phyloP scores from a whole-genome alignment of 1,284 basidiomycete species.

The Leucoagaricus sp. region DNA sequence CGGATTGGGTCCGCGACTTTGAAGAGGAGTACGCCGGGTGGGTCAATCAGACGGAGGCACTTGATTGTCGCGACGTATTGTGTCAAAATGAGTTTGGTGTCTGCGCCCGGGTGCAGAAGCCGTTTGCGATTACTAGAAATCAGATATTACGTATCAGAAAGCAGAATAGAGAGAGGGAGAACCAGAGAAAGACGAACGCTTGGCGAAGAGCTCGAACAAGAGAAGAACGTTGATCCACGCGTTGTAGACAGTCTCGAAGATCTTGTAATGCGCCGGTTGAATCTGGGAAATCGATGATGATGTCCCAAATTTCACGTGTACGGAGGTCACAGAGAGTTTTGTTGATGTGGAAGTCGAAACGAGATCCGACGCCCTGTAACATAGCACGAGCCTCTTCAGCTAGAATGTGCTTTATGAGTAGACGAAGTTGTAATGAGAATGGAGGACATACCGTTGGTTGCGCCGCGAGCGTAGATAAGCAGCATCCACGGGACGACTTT shows the following conservation, averaged over 20 bases:
- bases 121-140: conserved; percentile 74
- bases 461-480: conserved; percentile 71
- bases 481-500: conserved; percentile 85
- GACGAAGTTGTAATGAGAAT: conserved; percentile 4
- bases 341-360: conserved; percentile 91
- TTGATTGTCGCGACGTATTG: conserved; percentile 97
- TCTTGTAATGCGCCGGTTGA: conserved; percentile 88
- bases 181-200: conserved; percentile 51
- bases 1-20: conserved; percentile 91
- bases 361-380: conserved; percentile 79
- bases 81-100: conserved; percentile 88
- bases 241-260: conserved; percentile 79
- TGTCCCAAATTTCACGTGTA: conserved; percentile 90
- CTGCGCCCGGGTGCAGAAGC: conserved; percentile 93
- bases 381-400: conserved; percentile 71
- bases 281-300: conserved; percentile 92
- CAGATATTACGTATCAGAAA: neutral
- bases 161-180: neutral
- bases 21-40: conserved; percentile 88
- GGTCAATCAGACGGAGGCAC: conserved; percentile 88
- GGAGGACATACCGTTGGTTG: conserved; percentile 47
- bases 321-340: conserved; percentile 85
- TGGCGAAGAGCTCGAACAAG: conserved; percentile 72
- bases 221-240: conserved; percentile 75
- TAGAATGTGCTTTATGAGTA: conserved; percentile 31